phyloP scores from a whole-genome alignment of 1,284 basidiomycete species.

The Boletus sp. region DNA sequence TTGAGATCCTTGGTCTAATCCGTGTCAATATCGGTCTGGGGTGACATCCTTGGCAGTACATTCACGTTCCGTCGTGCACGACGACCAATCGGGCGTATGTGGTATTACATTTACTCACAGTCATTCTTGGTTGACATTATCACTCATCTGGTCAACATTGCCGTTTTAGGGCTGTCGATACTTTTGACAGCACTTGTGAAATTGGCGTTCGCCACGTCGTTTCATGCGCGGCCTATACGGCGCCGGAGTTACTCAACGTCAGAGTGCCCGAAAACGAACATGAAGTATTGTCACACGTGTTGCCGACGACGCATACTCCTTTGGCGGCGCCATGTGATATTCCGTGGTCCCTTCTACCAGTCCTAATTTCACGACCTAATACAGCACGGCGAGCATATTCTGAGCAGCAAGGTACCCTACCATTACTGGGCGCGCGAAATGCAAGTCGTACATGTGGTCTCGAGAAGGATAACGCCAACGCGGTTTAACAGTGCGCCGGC shows the following conservation, averaged over 20 bases:
- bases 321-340: constrained; percentile 19
- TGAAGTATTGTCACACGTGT: not conserved
- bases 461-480: constrained; percentile 5
- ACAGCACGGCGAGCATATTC: not conserved
- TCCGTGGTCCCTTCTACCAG: constrained; percentile 2
- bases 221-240: constrained; percentile 34
- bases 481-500: not conserved
- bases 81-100: not conserved
- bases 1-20: not conserved
- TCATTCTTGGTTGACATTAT: not conserved
- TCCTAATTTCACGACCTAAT: too few relatives aligned
- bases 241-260: constrained; percentile 29
- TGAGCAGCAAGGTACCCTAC: constrained; percentile 11
- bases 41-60: not conserved
- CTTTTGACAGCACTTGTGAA: not conserved
- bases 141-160: not conserved
- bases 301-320: constrained; percentile 14
- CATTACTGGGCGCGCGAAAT: constrained; percentile 11
- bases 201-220: constrained; percentile 11
- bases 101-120: not conserved
- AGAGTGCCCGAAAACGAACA: not conserved
- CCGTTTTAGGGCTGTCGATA: constrained; percentile 13
- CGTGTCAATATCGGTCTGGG: too few relatives aligned
- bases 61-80: not conserved
- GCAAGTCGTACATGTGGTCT: constrained; percentile 11